Evolutionary conservation across 2,329 filamentous ascomycete species (phyloP).

Genomic region (Fusarium aywerte): DNA sequence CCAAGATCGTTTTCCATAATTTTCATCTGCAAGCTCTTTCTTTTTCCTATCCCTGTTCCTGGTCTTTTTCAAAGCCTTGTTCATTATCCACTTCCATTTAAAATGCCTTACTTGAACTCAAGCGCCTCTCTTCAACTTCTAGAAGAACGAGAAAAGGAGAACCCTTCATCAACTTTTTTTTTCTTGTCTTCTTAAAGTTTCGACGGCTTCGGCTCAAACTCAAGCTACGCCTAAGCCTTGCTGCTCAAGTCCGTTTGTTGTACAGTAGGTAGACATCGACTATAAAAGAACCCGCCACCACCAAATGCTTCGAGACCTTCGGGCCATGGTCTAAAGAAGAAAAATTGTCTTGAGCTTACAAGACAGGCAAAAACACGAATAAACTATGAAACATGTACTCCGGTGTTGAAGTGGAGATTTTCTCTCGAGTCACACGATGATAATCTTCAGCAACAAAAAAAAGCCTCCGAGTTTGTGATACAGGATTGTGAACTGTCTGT

Average conservation of each 20-base stretch:
- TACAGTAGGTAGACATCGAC: background rate
- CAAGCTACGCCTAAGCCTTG: background rate
- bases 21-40: background rate
- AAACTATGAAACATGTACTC: background rate
- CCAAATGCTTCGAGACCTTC: conserved; percentile 36
- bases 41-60: background rate
- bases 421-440: conserved; percentile 8
- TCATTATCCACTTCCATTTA: background rate
- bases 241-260: background rate
- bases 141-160: conserved; percentile 4
- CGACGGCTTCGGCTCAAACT: conserved; percentile 10
- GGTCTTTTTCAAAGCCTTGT: background rate
- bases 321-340: conserved; percentile 14
- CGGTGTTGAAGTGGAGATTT: background rate
- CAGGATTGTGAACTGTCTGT: background rate
- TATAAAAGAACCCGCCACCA: conserved; percentile 17
- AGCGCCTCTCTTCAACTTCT: conserved; percentile 12
- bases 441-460: background rate
- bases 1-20: conserved; percentile 21
- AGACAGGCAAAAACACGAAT: background rate
- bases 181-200: background rate
- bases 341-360: conserved; percentile 8
- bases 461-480: conserved; percentile 16
- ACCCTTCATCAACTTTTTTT: background rate
- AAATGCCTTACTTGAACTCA: conserved; percentile 1